phyloP scores from a whole-genome alignment of 495 filamentous ascomycete species.

The Xylaria flabelliformis region DNA sequence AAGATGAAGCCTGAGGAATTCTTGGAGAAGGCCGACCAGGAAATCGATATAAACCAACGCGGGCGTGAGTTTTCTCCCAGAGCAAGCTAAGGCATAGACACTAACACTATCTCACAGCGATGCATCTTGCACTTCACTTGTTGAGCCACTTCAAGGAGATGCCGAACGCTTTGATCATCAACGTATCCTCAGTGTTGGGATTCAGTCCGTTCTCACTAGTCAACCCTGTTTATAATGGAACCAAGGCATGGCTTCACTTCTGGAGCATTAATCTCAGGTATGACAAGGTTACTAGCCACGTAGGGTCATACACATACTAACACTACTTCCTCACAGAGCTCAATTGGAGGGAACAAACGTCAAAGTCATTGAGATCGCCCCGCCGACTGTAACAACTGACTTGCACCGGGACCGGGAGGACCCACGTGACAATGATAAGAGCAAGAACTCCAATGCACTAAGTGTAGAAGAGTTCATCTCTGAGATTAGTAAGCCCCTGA shows the following conservation, averaged over 20 bases:
- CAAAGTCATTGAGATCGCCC: constrained; percentile 53
- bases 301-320: not conserved
- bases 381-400: constrained; percentile 55
- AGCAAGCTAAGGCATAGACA: not conserved
- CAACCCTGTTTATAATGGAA: constrained; percentile 58
- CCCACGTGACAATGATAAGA: constrained; percentile 60
- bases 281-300: not conserved
- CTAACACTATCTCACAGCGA: constrained; percentile 29
- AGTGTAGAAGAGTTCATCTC: constrained; percentile 2
- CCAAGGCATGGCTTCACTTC: constrained; percentile 58
- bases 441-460: constrained; percentile 26
- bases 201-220: constrained; percentile 51
- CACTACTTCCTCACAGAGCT: constrained; percentile 28
- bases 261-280: constrained; percentile 51
- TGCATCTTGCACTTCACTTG: constrained; percentile 53
- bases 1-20: constrained; percentile 34
- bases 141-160: constrained; percentile 49
- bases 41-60: constrained; percentile 57
- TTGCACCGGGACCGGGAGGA: constrained; percentile 56
- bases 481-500: constrained; percentile 42
- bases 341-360: constrained; percentile 46
- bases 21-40: constrained; percentile 53
- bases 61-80: constrained; percentile 33
- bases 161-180: constrained; percentile 47
- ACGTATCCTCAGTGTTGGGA: constrained; percentile 54